Conservation (phyloP, 139 green algal species). For the Pedinophyceae sp. region DNA sequence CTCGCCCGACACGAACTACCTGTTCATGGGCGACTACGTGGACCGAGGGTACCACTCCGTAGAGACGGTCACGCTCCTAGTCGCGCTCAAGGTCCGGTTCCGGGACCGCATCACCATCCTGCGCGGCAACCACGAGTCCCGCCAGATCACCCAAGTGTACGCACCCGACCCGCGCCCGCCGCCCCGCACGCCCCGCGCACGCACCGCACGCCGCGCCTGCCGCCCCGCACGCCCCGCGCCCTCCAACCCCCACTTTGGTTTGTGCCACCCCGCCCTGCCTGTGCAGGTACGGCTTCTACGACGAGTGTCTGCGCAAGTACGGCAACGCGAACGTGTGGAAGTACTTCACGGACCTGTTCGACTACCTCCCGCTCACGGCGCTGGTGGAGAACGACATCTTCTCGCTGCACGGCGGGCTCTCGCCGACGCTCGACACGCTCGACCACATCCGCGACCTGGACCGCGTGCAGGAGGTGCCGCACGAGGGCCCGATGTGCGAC, state of each 20-base stretch:
- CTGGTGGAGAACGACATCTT: constrained; percentile 95
- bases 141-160: constrained; percentile 95
- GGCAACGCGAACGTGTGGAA: constrained; percentile 96
- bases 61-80: constrained; percentile 81
- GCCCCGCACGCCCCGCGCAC: too few relatives aligned
- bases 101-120: constrained; percentile 92
- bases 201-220: not conserved
- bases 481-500: constrained; percentile 98
- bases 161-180: too few relatives aligned
- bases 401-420: constrained; percentile 91
- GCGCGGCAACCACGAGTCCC: constrained; percentile 92
- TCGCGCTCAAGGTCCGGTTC: constrained; percentile 83
- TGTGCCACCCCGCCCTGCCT: too few relatives aligned
- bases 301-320: constrained; percentile 99
- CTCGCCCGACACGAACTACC: constrained; percentile 94
- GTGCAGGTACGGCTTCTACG: constrained; percentile 99
- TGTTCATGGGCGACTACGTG: constrained; percentile 99
- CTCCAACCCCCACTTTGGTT: too few relatives aligned
- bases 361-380: constrained; percentile 94
- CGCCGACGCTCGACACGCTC: constrained; percentile 86
- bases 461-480: constrained; percentile 87
- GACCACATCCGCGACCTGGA: constrained; percentile 88
- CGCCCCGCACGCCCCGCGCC: too few relatives aligned
- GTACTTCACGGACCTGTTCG: constrained; percentile 97
- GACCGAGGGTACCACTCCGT: constrained; percentile 94